Conservation (phyloP, 2,329 filamentous ascomycete genomes). For the Cercospora zeina region DNA sequence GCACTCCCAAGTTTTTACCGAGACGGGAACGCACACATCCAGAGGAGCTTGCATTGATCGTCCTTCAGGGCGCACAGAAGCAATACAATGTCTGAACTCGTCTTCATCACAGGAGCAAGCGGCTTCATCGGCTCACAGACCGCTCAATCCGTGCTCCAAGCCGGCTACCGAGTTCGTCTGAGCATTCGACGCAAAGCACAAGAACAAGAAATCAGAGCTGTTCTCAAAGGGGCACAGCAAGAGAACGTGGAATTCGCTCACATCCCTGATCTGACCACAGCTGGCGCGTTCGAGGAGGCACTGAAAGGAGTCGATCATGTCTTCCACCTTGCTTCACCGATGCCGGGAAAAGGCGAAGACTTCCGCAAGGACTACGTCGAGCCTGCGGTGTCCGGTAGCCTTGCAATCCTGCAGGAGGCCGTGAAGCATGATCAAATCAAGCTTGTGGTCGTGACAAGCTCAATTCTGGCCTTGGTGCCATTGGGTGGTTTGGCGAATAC, state of each 20-base stretch:
- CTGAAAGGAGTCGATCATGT: conserved; percentile 35
- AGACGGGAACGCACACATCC: neutral
- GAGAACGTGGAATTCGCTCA: conserved; percentile 23
- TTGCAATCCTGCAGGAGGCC: conserved; percentile 32
- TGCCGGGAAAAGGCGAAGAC: conserved; percentile 28
- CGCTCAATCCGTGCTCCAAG: conserved; percentile 26
- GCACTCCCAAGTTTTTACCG: too few relatives aligned
- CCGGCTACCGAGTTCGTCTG: conserved; percentile 29
- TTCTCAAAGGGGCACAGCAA: conserved; percentile 7
- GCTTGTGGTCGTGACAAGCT: conserved; percentile 36
- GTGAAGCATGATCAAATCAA: conserved; percentile 33
- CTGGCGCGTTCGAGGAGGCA: conserved; percentile 24
- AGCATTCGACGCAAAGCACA: conserved; percentile 25
- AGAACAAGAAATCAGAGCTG: neutral
- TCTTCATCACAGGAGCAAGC: conserved; percentile 35
- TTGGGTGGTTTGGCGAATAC: conserved; percentile 12
- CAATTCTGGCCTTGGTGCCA: conserved; percentile 26
- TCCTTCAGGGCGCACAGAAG: neutral
- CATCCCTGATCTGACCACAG: conserved; percentile 24
- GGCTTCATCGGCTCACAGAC: conserved; percentile 38
- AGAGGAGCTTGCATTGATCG: neutral
- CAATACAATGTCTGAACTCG: conserved; percentile 5
- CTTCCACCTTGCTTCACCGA: conserved; percentile 39
- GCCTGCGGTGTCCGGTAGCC: conserved; percentile 36
- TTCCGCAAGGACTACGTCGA: conserved; percentile 31